Conservation (phyloP, 352 stramenopile species). For the Phytophthora sansomeana region DNA sequence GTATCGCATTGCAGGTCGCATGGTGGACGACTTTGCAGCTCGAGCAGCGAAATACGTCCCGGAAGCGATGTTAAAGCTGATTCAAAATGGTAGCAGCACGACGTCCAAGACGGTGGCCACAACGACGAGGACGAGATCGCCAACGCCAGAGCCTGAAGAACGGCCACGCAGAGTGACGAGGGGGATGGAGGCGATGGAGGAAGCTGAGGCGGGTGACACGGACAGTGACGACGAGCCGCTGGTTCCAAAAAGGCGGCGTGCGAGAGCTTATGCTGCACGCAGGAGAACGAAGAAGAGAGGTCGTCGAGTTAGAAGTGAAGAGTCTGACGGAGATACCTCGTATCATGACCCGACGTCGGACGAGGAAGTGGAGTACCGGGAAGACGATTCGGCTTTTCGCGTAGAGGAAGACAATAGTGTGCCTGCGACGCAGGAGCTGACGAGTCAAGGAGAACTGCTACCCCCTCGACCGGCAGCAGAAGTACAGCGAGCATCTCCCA, state of each 20-base stretch:
- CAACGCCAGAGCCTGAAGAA: neutral
- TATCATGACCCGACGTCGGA: slow-evolving; percentile 26
- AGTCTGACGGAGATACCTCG: slow-evolving; percentile 17
- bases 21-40: slow-evolving; percentile 25
- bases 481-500: neutral
- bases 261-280: neutral
- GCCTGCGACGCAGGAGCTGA: slow-evolving; percentile 8
- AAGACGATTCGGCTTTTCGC: neutral
- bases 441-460: slow-evolving; percentile 24
- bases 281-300: slow-evolving; percentile 1
- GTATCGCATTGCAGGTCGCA: slow-evolving; percentile 23
- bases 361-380: slow-evolving; percentile 16
- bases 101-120: neutral
- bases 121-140: neutral
- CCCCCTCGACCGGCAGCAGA: neutral
- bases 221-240: neutral
- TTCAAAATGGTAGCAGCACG: slow-evolving; percentile 13
- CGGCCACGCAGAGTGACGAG: slow-evolving; percentile 2
- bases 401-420: neutral
- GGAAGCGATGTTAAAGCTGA: slow-evolving; percentile 13
- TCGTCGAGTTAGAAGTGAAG: slow-evolving; percentile 3
- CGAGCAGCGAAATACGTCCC: slow-evolving; percentile 27
- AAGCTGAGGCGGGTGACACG: neutral
- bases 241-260: neutral
- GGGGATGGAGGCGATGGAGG: neutral